A percentile compares a stretch with the other conserved stretches of the same genome.
These are phyloP conservation scores for Rhodofomes roseus DNA, from an alignment of 1,284 basidiomycete genomes.

Conservation along the genomic window DNA sequence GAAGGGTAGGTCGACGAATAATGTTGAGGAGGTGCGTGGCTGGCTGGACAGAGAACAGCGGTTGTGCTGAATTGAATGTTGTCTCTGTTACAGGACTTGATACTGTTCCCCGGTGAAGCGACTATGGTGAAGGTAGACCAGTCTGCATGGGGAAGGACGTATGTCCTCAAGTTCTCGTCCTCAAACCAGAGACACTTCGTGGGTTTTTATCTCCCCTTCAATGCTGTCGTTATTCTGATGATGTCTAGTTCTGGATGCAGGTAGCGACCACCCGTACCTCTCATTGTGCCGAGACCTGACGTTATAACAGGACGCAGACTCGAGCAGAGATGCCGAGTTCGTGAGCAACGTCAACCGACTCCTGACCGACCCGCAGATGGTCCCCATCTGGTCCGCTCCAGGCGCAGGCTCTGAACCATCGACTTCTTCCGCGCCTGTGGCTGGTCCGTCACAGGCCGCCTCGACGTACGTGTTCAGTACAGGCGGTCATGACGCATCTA, in stretches of 20 bases:
- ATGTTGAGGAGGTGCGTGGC: slow-evolving; percentile 54
- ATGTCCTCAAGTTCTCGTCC: slow-evolving; percentile 78
- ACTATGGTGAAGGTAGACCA: slow-evolving; percentile 65
- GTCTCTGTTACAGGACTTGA: slow-evolving; percentile 53
- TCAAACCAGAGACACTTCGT: slow-evolving; percentile 81
- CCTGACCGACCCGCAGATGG: slow-evolving; percentile 58
- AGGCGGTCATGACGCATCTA: neutral
- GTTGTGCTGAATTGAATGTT: neutral
- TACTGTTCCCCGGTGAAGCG: slow-evolving; percentile 78
- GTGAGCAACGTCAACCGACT: slow-evolving; percentile 65
- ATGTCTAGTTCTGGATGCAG: slow-evolving; percentile 77
- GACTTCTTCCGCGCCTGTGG: slow-evolving; percentile 30
- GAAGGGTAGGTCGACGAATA: slow-evolving; percentile 63
- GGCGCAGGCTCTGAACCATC: slow-evolving; percentile 30
- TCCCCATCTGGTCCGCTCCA: slow-evolving; percentile 51
- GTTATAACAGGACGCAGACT: slow-evolving; percentile 54
- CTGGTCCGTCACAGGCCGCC: slow-evolving; percentile 11
- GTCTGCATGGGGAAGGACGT: slow-evolving; percentile 58
- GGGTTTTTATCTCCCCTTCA: slow-evolving; percentile 33
- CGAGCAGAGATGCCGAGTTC: slow-evolving; percentile 67
- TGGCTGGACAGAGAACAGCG: neutral
- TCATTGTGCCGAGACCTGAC: neutral
- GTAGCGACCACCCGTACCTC: slow-evolving; percentile 32
- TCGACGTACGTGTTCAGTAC: slow-evolving; percentile 11
- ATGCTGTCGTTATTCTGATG: slow-evolving; percentile 5